These are phyloP conservation scores for Trichothecium roseum DNA, from an alignment of 2,329 filamentous ascomycete genomes.

Conservation along the genomic window DNA sequence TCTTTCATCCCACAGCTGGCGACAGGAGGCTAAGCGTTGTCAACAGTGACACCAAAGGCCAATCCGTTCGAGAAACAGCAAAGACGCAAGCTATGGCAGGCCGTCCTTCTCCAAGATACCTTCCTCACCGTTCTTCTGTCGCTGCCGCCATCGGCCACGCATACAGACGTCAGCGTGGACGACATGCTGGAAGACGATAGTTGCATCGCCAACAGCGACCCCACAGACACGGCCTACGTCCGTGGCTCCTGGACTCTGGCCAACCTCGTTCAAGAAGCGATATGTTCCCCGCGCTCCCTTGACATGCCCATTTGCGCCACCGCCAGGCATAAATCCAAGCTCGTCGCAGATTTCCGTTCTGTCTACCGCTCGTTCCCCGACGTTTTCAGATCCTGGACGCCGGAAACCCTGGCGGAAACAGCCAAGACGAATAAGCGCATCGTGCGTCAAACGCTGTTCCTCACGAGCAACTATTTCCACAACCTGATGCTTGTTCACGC, in stretches of 20 bases:
- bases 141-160: slow-evolving; percentile 66
- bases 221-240: slow-evolving; percentile 61
- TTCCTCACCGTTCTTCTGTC: slow-evolving; percentile 71
- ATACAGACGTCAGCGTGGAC: slow-evolving; percentile 69
- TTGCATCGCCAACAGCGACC: slow-evolving; percentile 46
- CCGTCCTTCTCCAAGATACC: slow-evolving; percentile 70
- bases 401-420: slow-evolving; percentile 45
- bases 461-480: slow-evolving; percentile 76
- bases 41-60: slow-evolving; percentile 50
- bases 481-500: slow-evolving; percentile 72
- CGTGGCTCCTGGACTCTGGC: slow-evolving; percentile 70
- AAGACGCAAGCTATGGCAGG: slow-evolving; percentile 72
- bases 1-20: not conserved
- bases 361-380: slow-evolving; percentile 66
- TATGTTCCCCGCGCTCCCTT: slow-evolving; percentile 65
- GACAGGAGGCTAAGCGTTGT: not conserved
- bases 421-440: slow-evolving; percentile 52
- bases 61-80: slow-evolving; percentile 66
- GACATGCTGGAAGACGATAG: slow-evolving; percentile 56
- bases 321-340: slow-evolving; percentile 56
- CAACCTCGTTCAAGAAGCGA: slow-evolving; percentile 66
- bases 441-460: slow-evolving; percentile 64
- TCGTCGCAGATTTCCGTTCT: slow-evolving; percentile 59
- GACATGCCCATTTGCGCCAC: slow-evolving; percentile 62
- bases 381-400: slow-evolving; percentile 58